Evolutionary conservation across 1,284 basidiomycete genomes (phyloP).

Genomic region (Ceratobasidium theobromae): DNA sequence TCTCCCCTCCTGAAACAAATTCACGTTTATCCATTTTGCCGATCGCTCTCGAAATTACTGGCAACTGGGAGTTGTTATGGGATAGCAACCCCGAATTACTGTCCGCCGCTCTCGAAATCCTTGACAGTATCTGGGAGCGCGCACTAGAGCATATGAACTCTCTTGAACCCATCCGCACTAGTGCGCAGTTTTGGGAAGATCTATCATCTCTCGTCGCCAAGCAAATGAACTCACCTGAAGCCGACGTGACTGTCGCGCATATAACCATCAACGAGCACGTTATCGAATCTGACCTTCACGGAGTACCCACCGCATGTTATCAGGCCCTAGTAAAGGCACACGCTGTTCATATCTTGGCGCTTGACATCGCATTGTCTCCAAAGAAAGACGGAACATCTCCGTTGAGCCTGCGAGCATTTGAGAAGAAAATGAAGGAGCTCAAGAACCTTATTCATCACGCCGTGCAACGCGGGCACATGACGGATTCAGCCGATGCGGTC

Average conservation of each 20-base stretch:
- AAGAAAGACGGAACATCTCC: constrained; percentile 44
- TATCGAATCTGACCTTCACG: constrained; percentile 60
- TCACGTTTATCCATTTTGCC: constrained; percentile 35
- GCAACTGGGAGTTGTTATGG: constrained; percentile 72
- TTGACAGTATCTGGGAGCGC: constrained; percentile 82
- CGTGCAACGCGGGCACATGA: neutral
- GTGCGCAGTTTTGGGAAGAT: constrained; percentile 63
- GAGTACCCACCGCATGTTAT: constrained; percentile 62
- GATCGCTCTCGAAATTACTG: constrained; percentile 62
- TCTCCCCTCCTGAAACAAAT: constrained; percentile 1
- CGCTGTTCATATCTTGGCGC: constrained; percentile 61
- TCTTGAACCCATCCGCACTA: constrained; percentile 58
- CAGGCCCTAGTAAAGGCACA: constrained; percentile 73
- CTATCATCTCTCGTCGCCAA: constrained; percentile 61
- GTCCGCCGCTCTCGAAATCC: constrained; percentile 73
- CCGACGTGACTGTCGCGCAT: constrained; percentile 59
- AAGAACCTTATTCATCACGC: constrained; percentile 44
- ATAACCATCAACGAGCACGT: constrained; percentile 53
- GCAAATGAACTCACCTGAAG: constrained; percentile 61
- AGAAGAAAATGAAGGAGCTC: constrained; percentile 56
- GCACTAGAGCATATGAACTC: constrained; percentile 70
- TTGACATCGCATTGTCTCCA: constrained; percentile 42
- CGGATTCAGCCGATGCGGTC: constrained; percentile 44
- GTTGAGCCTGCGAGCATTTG: constrained; percentile 59
- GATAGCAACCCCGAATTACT: constrained; percentile 74